Evolutionary conservation across 2,329 filamentous ascomycete species (phyloP).

Genomic region (Fusarium multiceps): DNA sequence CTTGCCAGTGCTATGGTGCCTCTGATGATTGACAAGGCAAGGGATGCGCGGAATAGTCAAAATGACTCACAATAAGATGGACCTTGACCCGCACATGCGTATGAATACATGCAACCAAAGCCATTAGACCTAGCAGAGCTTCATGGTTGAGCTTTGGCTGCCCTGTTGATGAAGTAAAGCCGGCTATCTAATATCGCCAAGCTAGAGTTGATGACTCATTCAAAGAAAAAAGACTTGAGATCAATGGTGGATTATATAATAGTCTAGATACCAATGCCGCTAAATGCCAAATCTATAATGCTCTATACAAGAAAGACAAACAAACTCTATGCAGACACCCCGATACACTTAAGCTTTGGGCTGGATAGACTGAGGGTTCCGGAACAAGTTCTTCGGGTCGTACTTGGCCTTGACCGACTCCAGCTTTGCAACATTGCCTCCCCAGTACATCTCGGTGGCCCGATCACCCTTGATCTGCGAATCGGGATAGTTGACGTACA

Average conservation of each 20-base stretch:
- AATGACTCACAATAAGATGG: neutral
- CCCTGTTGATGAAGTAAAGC: neutral
- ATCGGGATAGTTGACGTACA: slow-evolving; percentile 58
- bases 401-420: slow-evolving; percentile 51
- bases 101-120: neutral
- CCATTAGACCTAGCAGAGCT: neutral
- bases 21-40: neutral
- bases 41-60: neutral
- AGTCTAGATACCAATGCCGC: neutral
- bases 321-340: rapidly evolving
- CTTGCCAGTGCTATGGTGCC: slow-evolving; percentile 12
- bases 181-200: neutral
- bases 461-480: slow-evolving; percentile 49
- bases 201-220: neutral
- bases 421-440: slow-evolving; percentile 49
- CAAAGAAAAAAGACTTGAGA: neutral
- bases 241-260: neutral
- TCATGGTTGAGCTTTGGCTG: neutral
- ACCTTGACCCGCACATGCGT: neutral
- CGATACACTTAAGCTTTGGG: slow-evolving; percentile 12
- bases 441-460: slow-evolving; percentile 54
- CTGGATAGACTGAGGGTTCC: slow-evolving; percentile 51
- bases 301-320: neutral
- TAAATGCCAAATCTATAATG: neutral
- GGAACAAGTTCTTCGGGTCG: slow-evolving; percentile 54